Evolutionary conservation across 148 eudicot genomes (phyloP).

Genomic region (Mesembryanthemum crystallinum): DNA sequence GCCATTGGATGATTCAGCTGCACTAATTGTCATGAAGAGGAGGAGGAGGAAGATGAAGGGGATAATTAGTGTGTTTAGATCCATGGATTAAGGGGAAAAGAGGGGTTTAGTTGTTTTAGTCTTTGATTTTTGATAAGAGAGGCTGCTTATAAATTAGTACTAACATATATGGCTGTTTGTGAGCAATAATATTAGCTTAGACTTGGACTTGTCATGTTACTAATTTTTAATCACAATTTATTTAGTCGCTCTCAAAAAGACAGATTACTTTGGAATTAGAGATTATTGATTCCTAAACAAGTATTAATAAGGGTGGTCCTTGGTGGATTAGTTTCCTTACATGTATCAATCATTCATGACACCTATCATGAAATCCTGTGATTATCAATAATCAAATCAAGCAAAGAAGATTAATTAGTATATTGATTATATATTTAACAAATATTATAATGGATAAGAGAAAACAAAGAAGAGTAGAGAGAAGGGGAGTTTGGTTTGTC

Average conservation of each 20-base stretch:
- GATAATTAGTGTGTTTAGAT: conserved; percentile 10
- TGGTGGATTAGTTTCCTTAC: no score
- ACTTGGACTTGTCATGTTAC: background rate
- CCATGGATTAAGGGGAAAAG: conserved; percentile 15
- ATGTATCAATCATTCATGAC: no score
- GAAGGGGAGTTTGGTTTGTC: no score
- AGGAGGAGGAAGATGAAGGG: background rate
- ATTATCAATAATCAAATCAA: no score
- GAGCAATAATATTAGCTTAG: conserved; percentile 11
- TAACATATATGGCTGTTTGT: conserved; percentile 3
- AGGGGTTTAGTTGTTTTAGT: background rate
- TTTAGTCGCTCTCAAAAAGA: conserved; percentile 1
- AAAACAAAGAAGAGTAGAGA: no score
- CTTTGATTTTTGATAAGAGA: conserved; percentile 4
- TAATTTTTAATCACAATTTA: conserved; percentile 8
- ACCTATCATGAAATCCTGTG: no score
- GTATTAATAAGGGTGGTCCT: background rate
- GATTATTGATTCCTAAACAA: background rate
- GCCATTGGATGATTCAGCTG: no score
- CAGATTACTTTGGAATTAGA: background rate
- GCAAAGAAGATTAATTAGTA: no score
- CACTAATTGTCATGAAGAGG: background rate
- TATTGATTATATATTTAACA: no score
- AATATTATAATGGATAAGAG: no score
- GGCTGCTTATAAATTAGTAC: background rate